Evolutionary conservation across 1,284 basidiomycete species (phyloP), one percentile per base, ranked within the genome.

Genomic region (Prillingera fragicola): DNA sequence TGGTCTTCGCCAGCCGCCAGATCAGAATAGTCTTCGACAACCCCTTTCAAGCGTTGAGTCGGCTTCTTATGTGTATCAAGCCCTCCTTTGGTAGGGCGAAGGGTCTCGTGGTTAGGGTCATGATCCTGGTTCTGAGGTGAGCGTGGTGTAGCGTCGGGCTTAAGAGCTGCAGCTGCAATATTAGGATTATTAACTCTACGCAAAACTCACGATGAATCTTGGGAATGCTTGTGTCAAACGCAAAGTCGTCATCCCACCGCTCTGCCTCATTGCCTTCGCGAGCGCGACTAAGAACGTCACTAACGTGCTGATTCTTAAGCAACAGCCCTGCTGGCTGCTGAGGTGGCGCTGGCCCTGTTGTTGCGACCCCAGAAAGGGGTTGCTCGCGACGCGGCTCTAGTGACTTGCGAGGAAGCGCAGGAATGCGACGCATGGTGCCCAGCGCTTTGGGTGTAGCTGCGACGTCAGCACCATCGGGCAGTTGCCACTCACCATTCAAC

Each of bases 231-330:
- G 92, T 90, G 3, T 85, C 90, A 50, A 88, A 88, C 60, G 91
- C 90, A 61, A 97, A 98, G 65, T 98, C 94, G 63, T 98, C 94
- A 91, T 94, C 97, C 33, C 54, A 59, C 37, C 60, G 60, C n/a
- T 50, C 63, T 10, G 41, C 48, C 26, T 49, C 48, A 26, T 50
- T 52, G 24, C 38, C 49, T 43, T 69, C 65, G 21, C 55, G 60
- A 2, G 63, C 58, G 26, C 65, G 45, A 17, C 40, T 57, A 19
- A 69, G 48, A 12, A 60, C 65, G 34, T 94, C 88, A 9, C 82
- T 88, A 60, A 88, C 83, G 54, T 85, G 85, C 66, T 86, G 66
- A 33, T 59, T 72, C 57, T 64, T 72, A 49, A 55, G 56, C 25
- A 69, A 25, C 17, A 67, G 31, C 5, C 64, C 63, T 13, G 17